A percentile compares a stretch with the other conserved stretches of the same genome.
Conservation (phyloP, 805 yeast genomes). For the Jamesozyma gamospora region DNA sequence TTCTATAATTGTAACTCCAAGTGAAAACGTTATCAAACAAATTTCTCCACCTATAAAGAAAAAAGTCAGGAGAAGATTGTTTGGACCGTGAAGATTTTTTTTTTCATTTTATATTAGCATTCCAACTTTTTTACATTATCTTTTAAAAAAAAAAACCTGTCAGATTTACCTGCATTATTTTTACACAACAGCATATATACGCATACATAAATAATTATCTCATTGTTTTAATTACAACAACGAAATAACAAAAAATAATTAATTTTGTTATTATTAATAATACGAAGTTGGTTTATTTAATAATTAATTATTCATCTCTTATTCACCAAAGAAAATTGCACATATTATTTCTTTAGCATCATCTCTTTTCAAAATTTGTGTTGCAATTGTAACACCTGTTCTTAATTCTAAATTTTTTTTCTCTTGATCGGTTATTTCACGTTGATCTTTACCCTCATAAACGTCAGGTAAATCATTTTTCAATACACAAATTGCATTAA, state of each 20-base stretch:
- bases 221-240: too few relatives aligned
- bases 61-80: constrained; percentile 29
- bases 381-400: constrained; percentile 52
- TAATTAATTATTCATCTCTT: too few relatives aligned
- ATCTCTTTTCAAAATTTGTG: constrained; percentile 36
- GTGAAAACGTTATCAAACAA: neutral
- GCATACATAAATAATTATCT: neutral
- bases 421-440: constrained; percentile 30
- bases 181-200: constrained; percentile 1
- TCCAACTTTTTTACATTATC: neutral
- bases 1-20: neutral
- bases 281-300: neutral
- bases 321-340: constrained; percentile 69
- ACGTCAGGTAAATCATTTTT: constrained; percentile 27
- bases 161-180: neutral
- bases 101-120: neutral
- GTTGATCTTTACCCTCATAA: constrained; percentile 28
- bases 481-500: constrained; percentile 47
- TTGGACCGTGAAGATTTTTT: constrained; percentile 24
- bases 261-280: neutral
- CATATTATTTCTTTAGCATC: constrained; percentile 43
- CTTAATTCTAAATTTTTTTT: constrained; percentile 40
- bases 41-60: constrained; percentile 15
- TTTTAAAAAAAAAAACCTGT: too few relatives aligned
- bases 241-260: too few relatives aligned